phyloP scores from a whole-genome alignment of 2,329 filamentous ascomycete genomes.

The Xylariaceae sp. region DNA sequence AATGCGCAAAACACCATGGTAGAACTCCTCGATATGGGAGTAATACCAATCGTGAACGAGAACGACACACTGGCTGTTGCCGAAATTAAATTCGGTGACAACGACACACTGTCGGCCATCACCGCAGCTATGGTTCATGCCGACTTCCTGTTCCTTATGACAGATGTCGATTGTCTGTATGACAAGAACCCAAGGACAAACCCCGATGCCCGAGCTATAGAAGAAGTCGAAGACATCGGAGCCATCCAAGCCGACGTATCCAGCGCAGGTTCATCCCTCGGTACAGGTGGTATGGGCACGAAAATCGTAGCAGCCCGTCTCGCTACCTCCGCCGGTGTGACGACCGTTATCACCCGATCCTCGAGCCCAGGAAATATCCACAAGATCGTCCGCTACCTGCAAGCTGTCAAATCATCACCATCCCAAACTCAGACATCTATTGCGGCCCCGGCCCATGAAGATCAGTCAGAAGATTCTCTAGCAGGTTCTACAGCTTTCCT shows the following conservation, averaged over 20 bases:
- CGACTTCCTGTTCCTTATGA: conserved; percentile 97
- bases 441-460: conserved; percentile 10
- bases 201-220: conserved; percentile 82
- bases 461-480: conserved; percentile 30
- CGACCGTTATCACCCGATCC: conserved; percentile 89
- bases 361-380: conserved; percentile 91
- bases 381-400: conserved; percentile 76
- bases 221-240: conserved; percentile 86
- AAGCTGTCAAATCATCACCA: conserved; percentile 29
- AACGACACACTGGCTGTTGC: conserved; percentile 96
- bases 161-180: conserved; percentile 95
- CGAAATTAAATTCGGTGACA: conserved; percentile 99
- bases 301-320: conserved; percentile 93
- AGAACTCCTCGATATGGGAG: conserved; percentile 87
- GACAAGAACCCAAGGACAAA: conserved; percentile 88
- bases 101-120: conserved; percentile 94
- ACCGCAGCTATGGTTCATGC: conserved; percentile 97
- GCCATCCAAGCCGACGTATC: conserved; percentile 83
- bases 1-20: conserved; percentile 95
- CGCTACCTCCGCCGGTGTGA: conserved; percentile 90
- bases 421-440: conserved; percentile 26
- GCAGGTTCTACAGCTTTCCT: conserved; percentile 40
- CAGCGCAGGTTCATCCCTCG: conserved; percentile 79
- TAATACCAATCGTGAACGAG: conserved; percentile 98
- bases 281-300: conserved; percentile 95